phyloP scores from a whole-genome alignment of 331 rosid species.

The Quercus phellos region DNA sequence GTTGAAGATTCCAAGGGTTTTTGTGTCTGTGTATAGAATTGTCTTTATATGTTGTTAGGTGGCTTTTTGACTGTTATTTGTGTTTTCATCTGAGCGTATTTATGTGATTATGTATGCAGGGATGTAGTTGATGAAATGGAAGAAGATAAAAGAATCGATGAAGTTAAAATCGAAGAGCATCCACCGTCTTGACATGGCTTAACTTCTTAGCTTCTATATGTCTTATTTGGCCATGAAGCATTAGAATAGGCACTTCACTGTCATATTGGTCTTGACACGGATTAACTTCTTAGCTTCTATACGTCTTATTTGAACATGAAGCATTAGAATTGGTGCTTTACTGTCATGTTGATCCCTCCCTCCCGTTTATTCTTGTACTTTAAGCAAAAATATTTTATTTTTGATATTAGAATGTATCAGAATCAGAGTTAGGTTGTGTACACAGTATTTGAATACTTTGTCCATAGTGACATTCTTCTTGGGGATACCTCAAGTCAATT shows the following conservation, averaged over 20 bases:
- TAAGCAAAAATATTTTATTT: background rate
- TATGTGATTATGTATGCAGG: constrained; percentile 33
- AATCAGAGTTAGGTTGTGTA: background rate
- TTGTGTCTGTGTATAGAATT: background rate
- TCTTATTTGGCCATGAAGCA: constrained; percentile 4
- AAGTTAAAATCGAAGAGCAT: constrained; percentile 36
- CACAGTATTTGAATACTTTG: background rate
- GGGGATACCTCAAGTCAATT: background rate
- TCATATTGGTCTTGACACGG: background rate
- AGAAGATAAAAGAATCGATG: constrained; percentile 68
- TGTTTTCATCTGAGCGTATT: background rate
- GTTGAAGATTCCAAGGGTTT: background rate
- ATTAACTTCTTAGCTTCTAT: constrained; percentile 9
- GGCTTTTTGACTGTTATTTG: constrained; percentile 6
- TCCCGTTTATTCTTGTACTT: background rate
- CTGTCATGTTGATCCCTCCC: background rate
- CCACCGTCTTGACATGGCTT: constrained; percentile 15
- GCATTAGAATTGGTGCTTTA: background rate
- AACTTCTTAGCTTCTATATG: constrained; percentile 7
- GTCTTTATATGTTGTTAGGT: background rate
- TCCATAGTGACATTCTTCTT: background rate
- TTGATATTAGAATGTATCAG: background rate
- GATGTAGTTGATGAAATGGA: constrained; percentile 52
- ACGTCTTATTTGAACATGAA: constrained; percentile 4
- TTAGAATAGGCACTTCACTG: background rate